phyloP scores from a whole-genome alignment of 257 asterid genomes.

The Penstemon newberryi region DNA sequence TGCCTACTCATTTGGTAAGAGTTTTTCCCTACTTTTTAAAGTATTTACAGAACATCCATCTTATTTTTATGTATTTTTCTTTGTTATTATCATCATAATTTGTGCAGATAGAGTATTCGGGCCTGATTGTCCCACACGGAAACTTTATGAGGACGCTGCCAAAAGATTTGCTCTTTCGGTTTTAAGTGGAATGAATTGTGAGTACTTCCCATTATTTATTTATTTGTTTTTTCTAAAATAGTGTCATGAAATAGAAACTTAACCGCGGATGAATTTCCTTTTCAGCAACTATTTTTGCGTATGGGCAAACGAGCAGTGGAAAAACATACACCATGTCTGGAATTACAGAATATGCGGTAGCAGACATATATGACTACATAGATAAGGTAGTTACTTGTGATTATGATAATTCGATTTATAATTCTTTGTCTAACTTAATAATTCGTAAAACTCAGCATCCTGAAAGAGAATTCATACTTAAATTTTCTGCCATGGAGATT shows the following conservation, averaged over 20 bases:
- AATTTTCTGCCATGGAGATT: constrained; percentile 95
- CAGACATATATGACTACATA: constrained; percentile 52
- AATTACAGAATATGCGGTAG: constrained; percentile 42
- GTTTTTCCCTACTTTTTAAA: not conserved
- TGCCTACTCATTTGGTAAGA: constrained; percentile 72
- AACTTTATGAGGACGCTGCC: constrained; percentile 84
- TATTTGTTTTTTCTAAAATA: not conserved
- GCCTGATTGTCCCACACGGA: constrained; percentile 52
- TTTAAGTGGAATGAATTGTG: constrained; percentile 80
- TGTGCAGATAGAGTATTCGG: constrained; percentile 78
- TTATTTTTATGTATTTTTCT: not conserved
- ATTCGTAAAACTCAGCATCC: constrained; percentile 28
- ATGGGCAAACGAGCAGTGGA: constrained; percentile 66
- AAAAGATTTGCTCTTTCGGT: constrained; percentile 81
- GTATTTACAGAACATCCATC: too few species aligned
- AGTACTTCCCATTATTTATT: constrained; percentile 29
- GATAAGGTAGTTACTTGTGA: constrained; percentile 28
- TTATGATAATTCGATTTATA: not conserved
- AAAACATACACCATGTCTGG: constrained; percentile 61
- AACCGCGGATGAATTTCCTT: constrained; percentile 13
- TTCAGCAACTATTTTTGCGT: constrained; percentile 74
- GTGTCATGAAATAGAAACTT: constrained; percentile 1
- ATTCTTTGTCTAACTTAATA: not conserved
- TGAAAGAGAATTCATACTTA: constrained; percentile 56
- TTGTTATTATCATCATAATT: not conserved